Evolutionary conservation across 129 eudicot genomes (phyloP), one percentile per base, ranked within the genome.

Genomic region (Flaveria bidentis): DNA sequence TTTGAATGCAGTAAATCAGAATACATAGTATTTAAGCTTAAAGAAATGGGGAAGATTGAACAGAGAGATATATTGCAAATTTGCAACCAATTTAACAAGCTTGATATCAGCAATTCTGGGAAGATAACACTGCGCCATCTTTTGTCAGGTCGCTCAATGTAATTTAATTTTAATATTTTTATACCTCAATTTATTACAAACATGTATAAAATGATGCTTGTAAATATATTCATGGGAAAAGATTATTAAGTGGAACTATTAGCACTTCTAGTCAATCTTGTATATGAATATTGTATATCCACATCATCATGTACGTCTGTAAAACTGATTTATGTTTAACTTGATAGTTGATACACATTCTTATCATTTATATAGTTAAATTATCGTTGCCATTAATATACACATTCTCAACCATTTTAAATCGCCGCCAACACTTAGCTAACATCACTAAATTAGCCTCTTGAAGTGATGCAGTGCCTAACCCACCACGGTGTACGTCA

Each of bases 41-140:
- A 89, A 80, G 86, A 87, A 84, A 87, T 87, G 90, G 91, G 96
- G 49, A 90, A 86, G 86, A 86, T 93, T 12, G 69, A 66, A 28
- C 89, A 93, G 75, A 84, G 92, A 55, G 98, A 93, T 62, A 64
- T 93, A 57, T 2, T 56, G 79, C 83, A 86, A 76, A 90, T 93
- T 55, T 82, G 92, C 73, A 77, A 83, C 45, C 89, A 85, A 60
- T 93, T 90, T 73, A 78, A 73, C 63, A 84, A 80, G 83, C 88
- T 90, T 44, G 92, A 90, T 69, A 55, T 73, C 50, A 80, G 78
- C 69, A 82, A 86, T 50, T 85, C 80, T 14, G 91, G 96, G 47
- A 90, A 85, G 76, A 82, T 90, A 33, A 87, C 96, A 5, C 46
- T 87, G 14, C 81, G 84, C 10, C 81, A 79, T 53, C 81, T 86